Percentiles rank a stretch among this genome's conserved stretches.
Conservation (phyloP, 2,329 filamentous ascomycete genomes). For the Dactylellina cionopaga region DNA sequence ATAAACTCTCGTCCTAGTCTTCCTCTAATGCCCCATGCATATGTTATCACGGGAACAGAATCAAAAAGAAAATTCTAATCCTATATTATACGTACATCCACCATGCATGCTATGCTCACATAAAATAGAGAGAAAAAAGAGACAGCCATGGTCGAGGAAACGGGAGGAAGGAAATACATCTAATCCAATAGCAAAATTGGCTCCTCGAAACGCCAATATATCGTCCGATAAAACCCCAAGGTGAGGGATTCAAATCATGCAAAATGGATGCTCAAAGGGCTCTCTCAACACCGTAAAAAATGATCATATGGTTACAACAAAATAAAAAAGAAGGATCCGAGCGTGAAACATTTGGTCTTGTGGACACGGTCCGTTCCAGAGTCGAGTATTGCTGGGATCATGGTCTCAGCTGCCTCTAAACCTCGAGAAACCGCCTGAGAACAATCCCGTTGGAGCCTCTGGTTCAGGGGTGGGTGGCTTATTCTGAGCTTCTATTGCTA, state of each 20-base stretch:
- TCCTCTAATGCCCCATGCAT: no score
- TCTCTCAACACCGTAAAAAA: slow-evolving; percentile 10
- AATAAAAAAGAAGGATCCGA: slow-evolving; percentile 36
- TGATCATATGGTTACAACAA: slow-evolving; percentile 23
- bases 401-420: slow-evolving; percentile 33
- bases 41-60: no score
- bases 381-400: slow-evolving; percentile 25
- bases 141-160: background rate
- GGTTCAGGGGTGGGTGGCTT: slow-evolving; percentile 30
- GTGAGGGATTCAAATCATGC: no score
- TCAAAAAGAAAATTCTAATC: no score
- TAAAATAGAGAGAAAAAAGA: no score
- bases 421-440: slow-evolving; percentile 43
- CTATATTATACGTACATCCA: no score
- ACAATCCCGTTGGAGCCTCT: slow-evolving; percentile 28
- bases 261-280: slow-evolving; percentile 27
- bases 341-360: slow-evolving; percentile 51
- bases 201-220: slow-evolving; percentile 41
- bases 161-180: no score
- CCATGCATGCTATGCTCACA: no score
- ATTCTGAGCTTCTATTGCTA: slow-evolving; percentile 36
- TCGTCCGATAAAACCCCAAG: no score
- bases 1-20: no score
- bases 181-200: slow-evolving; percentile 42
- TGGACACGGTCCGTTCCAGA: slow-evolving; percentile 52